Percentiles rank a stretch among this genome's conserved stretches.
phyloP scores from a whole-genome alignment of 805 yeast genomes.

The Yarrowia sp. region DNA sequence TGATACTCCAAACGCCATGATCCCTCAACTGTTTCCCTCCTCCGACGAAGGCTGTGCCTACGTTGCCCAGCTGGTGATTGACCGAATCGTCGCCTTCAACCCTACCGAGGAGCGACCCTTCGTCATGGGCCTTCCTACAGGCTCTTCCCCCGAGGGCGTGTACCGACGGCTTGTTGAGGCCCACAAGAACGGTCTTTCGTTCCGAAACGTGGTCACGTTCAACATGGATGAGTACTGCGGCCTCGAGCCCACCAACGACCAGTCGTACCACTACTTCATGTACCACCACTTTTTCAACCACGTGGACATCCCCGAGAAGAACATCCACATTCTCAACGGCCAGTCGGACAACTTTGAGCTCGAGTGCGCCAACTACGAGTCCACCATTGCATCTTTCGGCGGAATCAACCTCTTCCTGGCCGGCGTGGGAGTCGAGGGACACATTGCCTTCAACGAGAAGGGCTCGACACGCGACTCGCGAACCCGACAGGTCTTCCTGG shows the following conservation, averaged over 20 bases:
- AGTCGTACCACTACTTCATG: conserved; percentile 61
- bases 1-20: too few species aligned
- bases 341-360: conserved; percentile 45
- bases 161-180: conserved; percentile 48
- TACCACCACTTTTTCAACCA: conserved; percentile 54
- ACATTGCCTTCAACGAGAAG: conserved; percentile 58
- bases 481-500: conserved; percentile 51
- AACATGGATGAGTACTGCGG: conserved; percentile 63
- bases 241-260: conserved; percentile 47
- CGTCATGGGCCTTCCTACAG: conserved; percentile 59
- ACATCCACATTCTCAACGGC: conserved; percentile 57
- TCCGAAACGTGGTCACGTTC: conserved; percentile 55
- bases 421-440: conserved; percentile 62
- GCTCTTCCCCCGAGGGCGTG: conserved; percentile 59
- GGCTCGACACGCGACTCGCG: conserved; percentile 49
- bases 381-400: conserved; percentile 48
- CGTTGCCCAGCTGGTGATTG: conserved; percentile 48
- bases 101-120: conserved; percentile 48
- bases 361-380: conserved; percentile 52
- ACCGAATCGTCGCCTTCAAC: conserved; percentile 44
- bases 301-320: conserved; percentile 51
- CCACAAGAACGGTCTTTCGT: conserved; percentile 47
- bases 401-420: conserved; percentile 55
- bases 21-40: conserved; percentile 28
- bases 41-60: conserved; percentile 36